Base-by-base conservation (phyloP, 176 grass and related monocot species). In the Musa beccarii region DNA sequence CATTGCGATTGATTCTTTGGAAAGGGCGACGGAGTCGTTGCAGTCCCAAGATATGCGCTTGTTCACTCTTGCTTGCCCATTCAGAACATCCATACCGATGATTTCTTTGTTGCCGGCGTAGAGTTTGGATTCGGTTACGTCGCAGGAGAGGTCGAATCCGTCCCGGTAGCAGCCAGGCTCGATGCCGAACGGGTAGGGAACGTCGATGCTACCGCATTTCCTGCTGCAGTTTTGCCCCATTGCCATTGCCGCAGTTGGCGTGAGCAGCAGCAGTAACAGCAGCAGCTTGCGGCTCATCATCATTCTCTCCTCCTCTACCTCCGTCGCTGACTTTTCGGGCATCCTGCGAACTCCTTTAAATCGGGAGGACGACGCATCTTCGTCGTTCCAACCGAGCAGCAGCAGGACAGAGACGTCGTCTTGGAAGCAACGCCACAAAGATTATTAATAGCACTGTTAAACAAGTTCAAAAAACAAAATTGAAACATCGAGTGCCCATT, bases 181-280 rank as follows among this genome's bases (percentile, higher is more conserved):
- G 23, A 78, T 17, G 63, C 64, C 76, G 64, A 78, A 78, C 1
- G 51, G 76, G 20, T 69, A 78, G 51, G 76, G 64, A 49, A 78
- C 26, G 2, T 29, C 49, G 51, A 78, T 24, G 16, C n/a, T 53
- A 4, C 76, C 76, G 28, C 76, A 78, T 9, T 11, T 78, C 9
- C 23, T 13, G 21, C 10, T 22, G 11, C 65, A 68, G 22, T 28
- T 26, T 19, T 20, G 11, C 20, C 11, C 11, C 22, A 66, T 10
- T 24, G 21, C 63, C n/a, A 11, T 13, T 62, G 15, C 1, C 11
- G 63, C 63, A 21, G 63, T 20, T 66, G 63, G 8, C 2, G 9
- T 19, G 56, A 59, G 56, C 56, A 59, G 16, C 13, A 59, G 28
- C 28, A 28, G 28, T 28, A 28, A 28, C 28, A 28, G 28, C 28